These are phyloP conservation scores for Lodderomyces pseudojiufengensis DNA, from an alignment of 1,139 yeast species.

Conservation along the genomic window DNA sequence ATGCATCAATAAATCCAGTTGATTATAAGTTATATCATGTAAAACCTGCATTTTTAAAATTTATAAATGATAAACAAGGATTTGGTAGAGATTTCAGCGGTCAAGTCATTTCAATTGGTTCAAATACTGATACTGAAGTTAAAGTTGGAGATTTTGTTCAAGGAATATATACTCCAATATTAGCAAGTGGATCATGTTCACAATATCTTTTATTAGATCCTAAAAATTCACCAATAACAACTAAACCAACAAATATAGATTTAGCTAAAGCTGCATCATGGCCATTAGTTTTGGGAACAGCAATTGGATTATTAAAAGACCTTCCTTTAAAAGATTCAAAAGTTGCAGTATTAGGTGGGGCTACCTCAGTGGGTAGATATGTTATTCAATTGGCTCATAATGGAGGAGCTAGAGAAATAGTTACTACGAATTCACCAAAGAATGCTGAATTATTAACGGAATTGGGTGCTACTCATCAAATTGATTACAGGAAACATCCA, in stretches of 20 bases:
- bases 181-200: constrained; percentile 51
- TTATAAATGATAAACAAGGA: constrained; percentile 26
- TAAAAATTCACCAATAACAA: constrained; percentile 35
- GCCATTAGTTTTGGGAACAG: constrained; percentile 58
- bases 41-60: constrained; percentile 10
- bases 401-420: constrained; percentile 44
- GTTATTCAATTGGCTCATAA: constrained; percentile 55
- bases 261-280: constrained; percentile 57
- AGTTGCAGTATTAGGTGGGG: constrained; percentile 67
- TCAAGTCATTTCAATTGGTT: constrained; percentile 55
- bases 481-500: constrained; percentile 45
- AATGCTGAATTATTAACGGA: constrained; percentile 38
- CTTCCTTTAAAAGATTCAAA: constrained; percentile 15
- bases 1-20: constrained; percentile 66
- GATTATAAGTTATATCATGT: constrained; percentile 51
- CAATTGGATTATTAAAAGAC: constrained; percentile 38
- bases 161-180: constrained; percentile 49
- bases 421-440: constrained; percentile 33
- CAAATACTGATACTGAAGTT: constrained; percentile 21
- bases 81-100: constrained; percentile 74
- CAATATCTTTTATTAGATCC: constrained; percentile 39
- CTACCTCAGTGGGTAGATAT: constrained; percentile 67
- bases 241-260: constrained; percentile 46
- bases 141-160: constrained; percentile 61
- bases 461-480: constrained; percentile 49